These are phyloP conservation scores for Botryotinia globosa DNA, from an alignment of 2,329 filamentous ascomycete species.

Conservation along the genomic window DNA sequence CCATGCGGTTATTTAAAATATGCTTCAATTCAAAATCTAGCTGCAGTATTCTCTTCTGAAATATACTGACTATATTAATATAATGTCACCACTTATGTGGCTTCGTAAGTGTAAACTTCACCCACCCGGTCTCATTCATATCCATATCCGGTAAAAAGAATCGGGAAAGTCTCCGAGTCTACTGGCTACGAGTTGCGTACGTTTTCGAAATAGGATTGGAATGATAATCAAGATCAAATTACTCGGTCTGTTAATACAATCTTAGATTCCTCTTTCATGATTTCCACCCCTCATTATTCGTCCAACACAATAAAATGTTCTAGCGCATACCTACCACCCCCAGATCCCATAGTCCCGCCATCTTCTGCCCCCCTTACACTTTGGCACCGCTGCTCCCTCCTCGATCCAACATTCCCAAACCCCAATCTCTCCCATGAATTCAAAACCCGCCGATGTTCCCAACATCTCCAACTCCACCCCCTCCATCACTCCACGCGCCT, in stretches of 20 bases:
- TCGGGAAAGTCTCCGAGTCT: fast-evolving
- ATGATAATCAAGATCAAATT: not conserved
- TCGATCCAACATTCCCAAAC: not conserved
- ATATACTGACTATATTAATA: not conserved
- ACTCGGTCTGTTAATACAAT: not conserved
- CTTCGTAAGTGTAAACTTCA: not conserved
- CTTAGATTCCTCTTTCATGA: not conserved
- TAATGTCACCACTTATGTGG: not conserved
- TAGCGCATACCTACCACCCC: not conserved
- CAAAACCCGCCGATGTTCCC: not conserved
- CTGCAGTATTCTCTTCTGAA: not conserved
- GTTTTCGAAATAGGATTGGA: not conserved
- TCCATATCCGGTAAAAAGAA: not conserved
- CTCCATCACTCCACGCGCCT: not conserved
- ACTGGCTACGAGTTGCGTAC: not conserved
- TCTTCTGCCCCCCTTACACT: not conserved
- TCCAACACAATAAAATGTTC: not conserved
- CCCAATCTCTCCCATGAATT: not conserved
- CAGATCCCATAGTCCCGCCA: not conserved
- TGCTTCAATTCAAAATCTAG: not conserved
- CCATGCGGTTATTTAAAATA: not conserved
- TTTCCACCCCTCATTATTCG: not conserved
- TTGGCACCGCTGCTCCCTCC: not conserved
- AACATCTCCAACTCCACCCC: not conserved
- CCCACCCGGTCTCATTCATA: not conserved